These are phyloP conservation scores for Diaporthe velutina DNA, from an alignment of 2,329 filamentous ascomycete genomes.

Conservation along the genomic window DNA sequence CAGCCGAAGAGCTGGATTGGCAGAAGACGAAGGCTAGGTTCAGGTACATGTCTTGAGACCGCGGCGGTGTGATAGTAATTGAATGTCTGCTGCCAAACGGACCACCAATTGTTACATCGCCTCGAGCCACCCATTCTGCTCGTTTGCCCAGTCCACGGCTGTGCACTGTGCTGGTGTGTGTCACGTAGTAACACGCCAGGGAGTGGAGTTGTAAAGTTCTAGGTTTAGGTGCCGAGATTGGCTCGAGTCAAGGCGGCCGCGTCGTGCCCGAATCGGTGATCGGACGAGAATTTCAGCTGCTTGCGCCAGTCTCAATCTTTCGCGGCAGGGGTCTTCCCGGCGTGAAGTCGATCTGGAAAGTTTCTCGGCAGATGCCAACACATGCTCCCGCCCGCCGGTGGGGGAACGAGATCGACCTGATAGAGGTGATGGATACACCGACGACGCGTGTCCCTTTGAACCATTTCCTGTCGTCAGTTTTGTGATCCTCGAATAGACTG, in stretches of 20 bases:
- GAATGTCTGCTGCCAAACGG: neutral
- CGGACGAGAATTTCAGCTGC: neutral
- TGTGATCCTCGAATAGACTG: no score
- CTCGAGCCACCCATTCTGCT: neutral
- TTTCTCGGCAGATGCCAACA: neutral
- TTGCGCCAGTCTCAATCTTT: neutral
- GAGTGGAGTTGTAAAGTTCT: neutral
- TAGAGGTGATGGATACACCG: neutral
- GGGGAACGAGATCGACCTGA: neutral
- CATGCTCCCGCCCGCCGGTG: neutral
- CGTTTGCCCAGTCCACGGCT: neutral
- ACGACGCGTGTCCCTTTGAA: neutral
- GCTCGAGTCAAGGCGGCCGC: neutral
- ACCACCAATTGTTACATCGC: neutral
- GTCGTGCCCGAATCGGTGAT: neutral
- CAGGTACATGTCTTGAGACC: constrained; percentile 27
- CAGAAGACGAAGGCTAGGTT: constrained; percentile 10
- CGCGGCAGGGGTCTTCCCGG: neutral
- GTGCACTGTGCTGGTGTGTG: neutral
- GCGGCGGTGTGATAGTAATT: neutral
- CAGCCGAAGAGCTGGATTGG: constrained; percentile 30
- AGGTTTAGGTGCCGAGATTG: neutral
- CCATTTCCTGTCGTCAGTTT: neutral
- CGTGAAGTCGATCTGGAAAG: neutral
- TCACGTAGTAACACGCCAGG: neutral